Evolutionary conservation across 306 rosid genomes (phyloP).

Genomic region (Malus asiatica): DNA sequence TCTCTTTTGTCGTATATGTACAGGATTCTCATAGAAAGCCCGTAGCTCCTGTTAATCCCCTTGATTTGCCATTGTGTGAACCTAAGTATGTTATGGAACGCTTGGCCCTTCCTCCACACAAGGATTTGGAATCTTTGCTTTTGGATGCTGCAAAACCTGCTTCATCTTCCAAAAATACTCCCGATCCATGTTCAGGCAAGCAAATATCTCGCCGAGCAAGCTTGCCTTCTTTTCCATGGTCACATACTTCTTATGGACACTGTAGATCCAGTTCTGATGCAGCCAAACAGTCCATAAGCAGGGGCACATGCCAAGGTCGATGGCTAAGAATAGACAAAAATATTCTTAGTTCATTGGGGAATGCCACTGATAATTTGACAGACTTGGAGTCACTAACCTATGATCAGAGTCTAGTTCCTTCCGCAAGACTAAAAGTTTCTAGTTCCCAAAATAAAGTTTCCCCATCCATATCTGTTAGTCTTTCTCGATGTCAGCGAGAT

Average conservation of each 20-base stretch:
- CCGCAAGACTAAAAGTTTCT: conserved; percentile 23
- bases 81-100: conserved; percentile 62
- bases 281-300: conserved; percentile 56
- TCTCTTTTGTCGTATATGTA: conserved; percentile 19
- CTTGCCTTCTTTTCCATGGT: conserved; percentile 88
- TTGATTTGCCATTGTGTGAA: conserved; percentile 50
- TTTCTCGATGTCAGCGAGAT: conserved; percentile 35
- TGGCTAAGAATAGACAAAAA: conserved; percentile 59
- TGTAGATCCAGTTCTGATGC: conserved; percentile 70
- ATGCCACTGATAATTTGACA: conserved; percentile 37
- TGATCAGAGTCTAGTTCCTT: conserved; percentile 74
- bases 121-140: conserved; percentile 81
- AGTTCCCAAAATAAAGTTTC: conserved; percentile 32
- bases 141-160: conserved; percentile 67
- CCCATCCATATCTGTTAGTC: conserved; percentile 29
- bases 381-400: conserved; percentile 64
- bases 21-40: conserved; percentile 57
- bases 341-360: conserved; percentile 29
- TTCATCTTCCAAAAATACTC: conserved; percentile 40
- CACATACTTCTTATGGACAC: conserved; percentile 67
- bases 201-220: conserved; percentile 62
- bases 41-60: conserved; percentile 47
- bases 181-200: conserved; percentile 65
- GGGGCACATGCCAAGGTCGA: conserved; percentile 75
- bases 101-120: conserved; percentile 58